Evolutionary conservation across 345 rosid genomes (phyloP), one percentile per base, ranked within the genome.

Genomic region (Euclidium syriacum): DNA sequence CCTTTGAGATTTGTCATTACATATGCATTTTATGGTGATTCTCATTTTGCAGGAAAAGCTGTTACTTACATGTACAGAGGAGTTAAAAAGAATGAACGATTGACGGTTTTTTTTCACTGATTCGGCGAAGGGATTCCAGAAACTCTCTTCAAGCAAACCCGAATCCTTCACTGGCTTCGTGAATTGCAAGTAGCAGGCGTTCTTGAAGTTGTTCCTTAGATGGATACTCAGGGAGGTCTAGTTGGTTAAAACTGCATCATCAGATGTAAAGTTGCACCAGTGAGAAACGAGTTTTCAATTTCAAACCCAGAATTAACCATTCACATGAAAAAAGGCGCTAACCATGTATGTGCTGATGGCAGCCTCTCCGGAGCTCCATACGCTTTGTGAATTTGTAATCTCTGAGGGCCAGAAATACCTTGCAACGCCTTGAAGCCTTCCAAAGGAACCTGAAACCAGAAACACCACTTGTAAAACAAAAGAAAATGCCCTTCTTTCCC

Each of bases 321-420:
- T 32, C 12, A 29, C 1, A 20, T 10, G 17, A 47, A 5, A 15
- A 39, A 29, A 27, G 39, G 32, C 10, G 3, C 82, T 53, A 32
- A 92, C 97, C 97, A 89, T 68, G 98, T 92, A 76, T 92, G 97
- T 27, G 98, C 98, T 24, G 98, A 89, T 22, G 98, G 98, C 48
- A 92, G 70, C 51, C 98, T 78, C 55, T 87, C 89, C 9, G 96
- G 91, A 58, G 91, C 86, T 60, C 98, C 98, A 78, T 89, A 92
- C 36, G 95, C 94, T 73, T 92, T 92, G 83, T 92, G 98, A 74
- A 92, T 85, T 79, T 92, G 98, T 69, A 92, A 82, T 64, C 81
- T 84, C 56, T 92, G 98, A 62, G 97, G 95, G 54, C 98, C 96
- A 52, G 98, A 92, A 34, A 92, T 92, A 36, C 98, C 98, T 58